A percentile compares a stretch with the other conserved stretches of the same genome.
These are phyloP conservation scores for Malassezia sp. DNA, from an alignment of 1,284 basidiomycete genomes.

Conservation along the genomic window DNA sequence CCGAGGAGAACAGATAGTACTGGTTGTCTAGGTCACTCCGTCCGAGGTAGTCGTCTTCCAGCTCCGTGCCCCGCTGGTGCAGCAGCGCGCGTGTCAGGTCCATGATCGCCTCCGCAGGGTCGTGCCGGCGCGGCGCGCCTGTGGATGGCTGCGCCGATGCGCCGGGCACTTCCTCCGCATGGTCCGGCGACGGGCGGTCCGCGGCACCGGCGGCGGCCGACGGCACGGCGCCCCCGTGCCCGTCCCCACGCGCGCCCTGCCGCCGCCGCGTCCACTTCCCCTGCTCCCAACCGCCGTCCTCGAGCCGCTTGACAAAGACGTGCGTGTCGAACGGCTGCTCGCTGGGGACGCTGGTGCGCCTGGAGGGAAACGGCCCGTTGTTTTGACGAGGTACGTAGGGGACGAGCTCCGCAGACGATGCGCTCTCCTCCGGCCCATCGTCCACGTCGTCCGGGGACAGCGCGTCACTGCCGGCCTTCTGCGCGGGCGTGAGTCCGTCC, in stretches of 20 bases:
- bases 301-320: conserved; percentile 31
- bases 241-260: too few species aligned
- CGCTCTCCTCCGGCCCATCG: too few species aligned
- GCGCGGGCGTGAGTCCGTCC: too few species aligned
- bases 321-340: conserved; percentile 40
- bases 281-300: conserved; percentile 30
- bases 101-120: conserved; percentile 56
- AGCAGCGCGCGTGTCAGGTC: conserved; percentile 69
- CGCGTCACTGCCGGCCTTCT: neutral
- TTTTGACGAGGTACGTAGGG: too few species aligned
- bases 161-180: neutral
- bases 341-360: neutral
- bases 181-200: neutral
- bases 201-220: too few species aligned
- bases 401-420: neutral
- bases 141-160: neutral
- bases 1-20: conserved; percentile 90
- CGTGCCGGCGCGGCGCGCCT: conserved; percentile 22
- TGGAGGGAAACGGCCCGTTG: neutral
- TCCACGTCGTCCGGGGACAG: neutral
- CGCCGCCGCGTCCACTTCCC: neutral
- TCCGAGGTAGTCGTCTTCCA: conserved; percentile 63
- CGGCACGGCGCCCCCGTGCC: neutral
- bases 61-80: conserved; percentile 62
- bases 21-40: conserved; percentile 62